phyloP scores from a whole-genome alignment of 768 basidiomycete genomes.

The Kwoniella sp. region DNA sequence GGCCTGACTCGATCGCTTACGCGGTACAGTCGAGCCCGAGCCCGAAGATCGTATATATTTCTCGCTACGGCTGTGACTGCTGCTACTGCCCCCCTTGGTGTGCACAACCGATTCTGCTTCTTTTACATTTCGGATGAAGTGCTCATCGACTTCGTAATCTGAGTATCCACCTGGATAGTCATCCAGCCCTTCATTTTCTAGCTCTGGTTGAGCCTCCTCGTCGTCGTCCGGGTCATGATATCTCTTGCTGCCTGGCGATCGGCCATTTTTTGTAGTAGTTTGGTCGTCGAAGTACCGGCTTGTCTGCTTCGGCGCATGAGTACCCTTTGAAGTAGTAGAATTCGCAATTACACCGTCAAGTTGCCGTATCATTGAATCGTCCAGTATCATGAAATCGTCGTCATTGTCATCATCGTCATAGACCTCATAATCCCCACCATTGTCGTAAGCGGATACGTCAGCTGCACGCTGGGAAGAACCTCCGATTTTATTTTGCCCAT shows the following conservation, averaged over 20 bases:
- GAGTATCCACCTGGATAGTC: neutral
- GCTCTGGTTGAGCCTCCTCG: slow-evolving; percentile 25
- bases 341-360: slow-evolving; percentile 1
- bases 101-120: neutral
- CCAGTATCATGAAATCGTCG: slow-evolving; percentile 8
- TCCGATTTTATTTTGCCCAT: neutral
- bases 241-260: neutral
- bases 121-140: neutral
- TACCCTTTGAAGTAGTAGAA: neutral
- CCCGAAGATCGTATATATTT: neutral
- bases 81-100: neutral
- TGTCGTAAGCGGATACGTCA: neutral
- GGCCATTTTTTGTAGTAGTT: neutral
- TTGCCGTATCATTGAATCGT: slow-evolving; percentile 13
- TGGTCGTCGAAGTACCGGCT: neutral
- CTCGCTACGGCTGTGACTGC: neutral
- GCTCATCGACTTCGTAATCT: neutral
- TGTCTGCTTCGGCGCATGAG: neutral
- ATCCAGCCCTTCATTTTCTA: slow-evolving; percentile 15
- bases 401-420: slow-evolving; percentile 22
- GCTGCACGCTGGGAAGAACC: neutral
- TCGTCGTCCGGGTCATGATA: slow-evolving; percentile 16
- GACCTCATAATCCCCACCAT: neutral
- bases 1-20: neutral
- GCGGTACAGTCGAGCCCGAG: neutral